phyloP scores from a whole-genome alignment of 2,329 filamentous ascomycete genomes.

The Cucurbitaria berberidis region DNA sequence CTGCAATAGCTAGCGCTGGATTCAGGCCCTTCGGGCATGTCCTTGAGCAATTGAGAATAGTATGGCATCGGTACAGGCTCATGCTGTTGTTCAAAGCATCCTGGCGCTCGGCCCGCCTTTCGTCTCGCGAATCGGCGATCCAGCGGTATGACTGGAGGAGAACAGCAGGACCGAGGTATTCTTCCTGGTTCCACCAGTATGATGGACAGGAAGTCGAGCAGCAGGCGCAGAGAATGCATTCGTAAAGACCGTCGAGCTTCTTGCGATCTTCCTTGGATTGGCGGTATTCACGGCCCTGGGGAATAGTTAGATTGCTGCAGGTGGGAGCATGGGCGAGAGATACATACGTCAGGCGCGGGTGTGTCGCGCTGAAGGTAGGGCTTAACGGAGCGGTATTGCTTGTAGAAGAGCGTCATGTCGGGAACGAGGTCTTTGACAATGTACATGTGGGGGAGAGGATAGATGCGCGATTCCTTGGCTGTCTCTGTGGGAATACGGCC shows the following conservation, averaged over 20 bases:
- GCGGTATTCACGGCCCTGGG: conserved; percentile 85
- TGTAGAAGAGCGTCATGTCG: conserved; percentile 98
- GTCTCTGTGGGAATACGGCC: conserved; percentile 92
- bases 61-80: conserved; percentile 98
- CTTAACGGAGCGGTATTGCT: conserved; percentile 99
- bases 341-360: conserved; percentile 78
- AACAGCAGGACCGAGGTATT: conserved; percentile 96
- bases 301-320: conserved; percentile 20
- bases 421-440: conserved; percentile 99
- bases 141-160: conserved; percentile 98
- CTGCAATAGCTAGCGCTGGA: conserved; percentile 90
- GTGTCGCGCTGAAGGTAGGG: conserved; percentile 94
- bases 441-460: conserved; percentile 97
- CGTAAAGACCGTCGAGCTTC: conserved; percentile 97
- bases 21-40: conserved; percentile 99
- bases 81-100: conserved; percentile 95
- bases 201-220: conserved; percentile 99
- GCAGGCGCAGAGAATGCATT: conserved; percentile 99
- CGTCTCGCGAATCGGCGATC: conserved; percentile 93
- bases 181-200: conserved; percentile 99
- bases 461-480: conserved; percentile 85
- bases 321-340: neutral
- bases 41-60: conserved; percentile 97
- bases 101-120: conserved; percentile 87
- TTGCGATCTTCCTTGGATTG: conserved; percentile 90